These are phyloP conservation scores for Flaveria floridana DNA, from an alignment of 140 eudicot genomes.

Conservation along the genomic window DNA sequence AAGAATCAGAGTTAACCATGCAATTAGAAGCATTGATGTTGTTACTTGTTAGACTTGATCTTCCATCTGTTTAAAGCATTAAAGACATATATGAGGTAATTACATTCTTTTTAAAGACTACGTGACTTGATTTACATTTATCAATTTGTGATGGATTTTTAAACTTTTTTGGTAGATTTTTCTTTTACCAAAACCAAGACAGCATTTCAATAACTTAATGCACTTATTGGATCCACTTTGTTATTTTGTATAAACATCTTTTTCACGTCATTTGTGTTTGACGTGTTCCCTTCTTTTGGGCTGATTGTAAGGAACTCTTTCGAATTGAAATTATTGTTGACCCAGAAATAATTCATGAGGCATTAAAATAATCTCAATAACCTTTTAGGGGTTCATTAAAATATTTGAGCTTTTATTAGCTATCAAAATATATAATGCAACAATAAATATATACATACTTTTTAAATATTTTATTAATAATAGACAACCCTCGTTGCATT, in stretches of 20 bases:
- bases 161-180: no score
- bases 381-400: neutral
- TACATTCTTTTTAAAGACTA: no score
- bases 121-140: no score
- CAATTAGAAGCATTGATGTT: no score
- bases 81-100: no score
- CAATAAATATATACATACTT: neutral
- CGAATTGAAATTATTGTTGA: neutral
- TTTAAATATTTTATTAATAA: no score
- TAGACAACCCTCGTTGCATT: no score
- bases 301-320: constrained; percentile 4
- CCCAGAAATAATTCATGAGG: constrained; percentile 15
- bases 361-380: constrained; percentile 12
- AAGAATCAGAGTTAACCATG: no score
- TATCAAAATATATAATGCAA: neutral
- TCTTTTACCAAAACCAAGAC: no score
- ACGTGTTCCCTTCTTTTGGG: constrained; percentile 28
- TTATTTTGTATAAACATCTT: neutral
- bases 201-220: neutral
- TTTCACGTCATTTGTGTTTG: constrained; percentile 5
- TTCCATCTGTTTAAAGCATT: no score
- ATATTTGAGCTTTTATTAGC: neutral
- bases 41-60: no score
- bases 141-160: no score
- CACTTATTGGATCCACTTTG: neutral